Evolutionary conservation across 1,139 yeast species (phyloP).

Genomic region (Suhomyces terraborum): DNA sequence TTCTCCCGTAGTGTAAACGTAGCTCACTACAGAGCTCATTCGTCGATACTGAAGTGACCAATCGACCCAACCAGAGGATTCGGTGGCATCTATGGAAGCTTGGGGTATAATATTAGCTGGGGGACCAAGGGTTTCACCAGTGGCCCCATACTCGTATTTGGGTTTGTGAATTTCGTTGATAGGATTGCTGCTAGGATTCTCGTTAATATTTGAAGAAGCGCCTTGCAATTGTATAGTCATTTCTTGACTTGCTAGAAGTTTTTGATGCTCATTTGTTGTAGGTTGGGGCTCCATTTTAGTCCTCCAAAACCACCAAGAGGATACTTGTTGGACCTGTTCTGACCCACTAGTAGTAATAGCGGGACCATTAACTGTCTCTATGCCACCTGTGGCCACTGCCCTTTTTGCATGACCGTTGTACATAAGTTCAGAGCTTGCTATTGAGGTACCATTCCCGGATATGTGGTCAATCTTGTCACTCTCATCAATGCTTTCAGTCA

Average conservation of each 20-base stretch:
- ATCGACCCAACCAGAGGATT: conserved; percentile 15
- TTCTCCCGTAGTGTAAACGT: conserved; percentile 13
- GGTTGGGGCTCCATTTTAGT: too few relatives aligned
- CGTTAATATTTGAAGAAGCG: neutral
- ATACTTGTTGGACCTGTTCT: neutral
- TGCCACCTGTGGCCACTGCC: too few relatives aligned
- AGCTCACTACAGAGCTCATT: conserved; percentile 20
- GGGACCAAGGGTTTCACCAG: neutral
- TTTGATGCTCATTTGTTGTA: too few relatives aligned
- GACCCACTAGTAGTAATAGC: too few relatives aligned
- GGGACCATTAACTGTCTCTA: neutral
- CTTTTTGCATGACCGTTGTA: neutral
- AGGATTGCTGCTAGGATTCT: neutral
- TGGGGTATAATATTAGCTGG: neutral
- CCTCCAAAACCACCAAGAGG: conserved; percentile 2
- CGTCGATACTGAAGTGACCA: conserved; percentile 20
- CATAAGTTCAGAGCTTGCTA: neutral
- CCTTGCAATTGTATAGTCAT: neutral
- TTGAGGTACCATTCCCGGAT: too few relatives aligned
- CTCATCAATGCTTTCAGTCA: too few relatives aligned
- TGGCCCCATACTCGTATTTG: neutral
- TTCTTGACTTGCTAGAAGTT: too few relatives aligned
- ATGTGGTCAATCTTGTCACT: too few relatives aligned
- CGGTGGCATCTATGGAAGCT: neutral
- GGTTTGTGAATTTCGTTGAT: neutral